Conservation (phyloP, 176 grass and related monocot species). For the Bonia amplexicaulis region DNA sequence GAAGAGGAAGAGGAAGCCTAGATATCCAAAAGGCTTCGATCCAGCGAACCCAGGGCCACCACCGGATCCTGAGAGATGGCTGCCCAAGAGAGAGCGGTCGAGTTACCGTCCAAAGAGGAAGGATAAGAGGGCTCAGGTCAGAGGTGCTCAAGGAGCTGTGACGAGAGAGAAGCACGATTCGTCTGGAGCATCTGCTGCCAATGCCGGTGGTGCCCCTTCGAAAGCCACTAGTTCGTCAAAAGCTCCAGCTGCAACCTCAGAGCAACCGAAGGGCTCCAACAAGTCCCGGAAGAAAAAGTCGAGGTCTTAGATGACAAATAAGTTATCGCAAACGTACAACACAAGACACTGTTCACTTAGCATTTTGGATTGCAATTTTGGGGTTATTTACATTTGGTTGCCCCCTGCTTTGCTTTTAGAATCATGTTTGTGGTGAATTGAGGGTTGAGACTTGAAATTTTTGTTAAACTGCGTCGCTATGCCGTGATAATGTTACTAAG, state of each 20-base stretch:
- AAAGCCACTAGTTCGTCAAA: conserved; percentile 49
- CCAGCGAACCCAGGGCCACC: conserved; percentile 77
- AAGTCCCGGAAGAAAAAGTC: conserved; percentile 82
- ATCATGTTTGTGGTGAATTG: background rate
- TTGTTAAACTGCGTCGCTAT: background rate
- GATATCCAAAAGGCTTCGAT: conserved; percentile 80
- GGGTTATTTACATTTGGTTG: background rate
- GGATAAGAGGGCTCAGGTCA: conserved; percentile 80
- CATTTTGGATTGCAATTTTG: conserved; percentile 27
- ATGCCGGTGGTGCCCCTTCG: background rate
- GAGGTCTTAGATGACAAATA: conserved; percentile 38
- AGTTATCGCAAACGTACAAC: conserved; percentile 12
- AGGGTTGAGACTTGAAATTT: background rate
- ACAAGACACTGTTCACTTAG: conserved; percentile 18
- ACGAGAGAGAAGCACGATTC: conserved; percentile 64
- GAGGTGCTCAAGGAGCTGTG: conserved; percentile 84
- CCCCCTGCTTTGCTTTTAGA: conserved; percentile 6
- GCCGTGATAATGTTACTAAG: too few species aligned
- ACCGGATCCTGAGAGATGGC: conserved; percentile 90
- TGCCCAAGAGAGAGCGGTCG: conserved; percentile 80
- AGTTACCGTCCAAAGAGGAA: conserved; percentile 93
- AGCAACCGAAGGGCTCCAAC: conserved; percentile 52
- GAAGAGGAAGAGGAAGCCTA: conserved; percentile 88
- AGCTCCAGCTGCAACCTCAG: conserved; percentile 30
- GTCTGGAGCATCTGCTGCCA: conserved; percentile 21